These are phyloP conservation scores for Lanmaoa pseudosensibilis DNA, from an alignment of 768 basidiomycete species.

Conservation along the genomic window DNA sequence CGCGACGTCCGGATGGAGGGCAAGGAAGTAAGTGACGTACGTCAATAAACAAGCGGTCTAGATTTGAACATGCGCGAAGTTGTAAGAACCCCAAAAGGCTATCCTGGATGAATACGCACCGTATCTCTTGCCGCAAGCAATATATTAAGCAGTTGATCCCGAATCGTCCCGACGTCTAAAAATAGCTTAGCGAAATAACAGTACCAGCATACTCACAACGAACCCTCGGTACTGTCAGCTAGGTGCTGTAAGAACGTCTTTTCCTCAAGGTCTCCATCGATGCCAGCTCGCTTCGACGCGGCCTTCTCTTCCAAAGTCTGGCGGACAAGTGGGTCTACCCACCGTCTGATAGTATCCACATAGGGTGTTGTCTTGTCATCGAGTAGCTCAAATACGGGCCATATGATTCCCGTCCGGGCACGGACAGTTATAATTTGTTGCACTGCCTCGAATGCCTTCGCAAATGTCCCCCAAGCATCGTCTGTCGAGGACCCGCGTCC, in stretches of 20 bases:
- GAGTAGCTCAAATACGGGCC: slow-evolving; percentile 45
- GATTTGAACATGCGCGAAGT: neutral
- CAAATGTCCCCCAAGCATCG: slow-evolving; percentile 60
- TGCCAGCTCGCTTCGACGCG: slow-evolving; percentile 38
- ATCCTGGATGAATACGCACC: slow-evolving; percentile 37
- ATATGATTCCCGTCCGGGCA: slow-evolving; percentile 38
- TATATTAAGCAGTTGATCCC: slow-evolving; percentile 77
- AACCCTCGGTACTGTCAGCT: slow-evolving; percentile 63
- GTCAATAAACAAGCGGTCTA: slow-evolving; percentile 73
- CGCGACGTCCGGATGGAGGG: slow-evolving; percentile 58
- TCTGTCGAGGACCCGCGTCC: slow-evolving; percentile 61
- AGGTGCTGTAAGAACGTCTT: slow-evolving; percentile 70
- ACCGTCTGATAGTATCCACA: slow-evolving; percentile 35
- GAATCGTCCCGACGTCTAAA: slow-evolving; percentile 62
- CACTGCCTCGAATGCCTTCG: slow-evolving; percentile 43
- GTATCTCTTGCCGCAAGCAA: slow-evolving; percentile 79
- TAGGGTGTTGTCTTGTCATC: slow-evolving; percentile 39
- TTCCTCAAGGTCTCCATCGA: slow-evolving; percentile 43
- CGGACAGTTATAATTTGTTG: slow-evolving; percentile 39
- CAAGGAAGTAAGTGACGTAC: slow-evolving; percentile 68
- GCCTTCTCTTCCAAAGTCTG: slow-evolving; percentile 50
- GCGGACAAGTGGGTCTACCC: slow-evolving; percentile 65
- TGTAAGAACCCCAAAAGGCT: neutral
- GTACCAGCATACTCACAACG: slow-evolving; percentile 12
- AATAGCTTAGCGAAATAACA: slow-evolving; percentile 7